A percentile compares a stretch with the other conserved stretches of the same genome.
Conservation (phyloP, 1,284 basidiomycete genomes). For the Heliocybe sulcata region DNA sequence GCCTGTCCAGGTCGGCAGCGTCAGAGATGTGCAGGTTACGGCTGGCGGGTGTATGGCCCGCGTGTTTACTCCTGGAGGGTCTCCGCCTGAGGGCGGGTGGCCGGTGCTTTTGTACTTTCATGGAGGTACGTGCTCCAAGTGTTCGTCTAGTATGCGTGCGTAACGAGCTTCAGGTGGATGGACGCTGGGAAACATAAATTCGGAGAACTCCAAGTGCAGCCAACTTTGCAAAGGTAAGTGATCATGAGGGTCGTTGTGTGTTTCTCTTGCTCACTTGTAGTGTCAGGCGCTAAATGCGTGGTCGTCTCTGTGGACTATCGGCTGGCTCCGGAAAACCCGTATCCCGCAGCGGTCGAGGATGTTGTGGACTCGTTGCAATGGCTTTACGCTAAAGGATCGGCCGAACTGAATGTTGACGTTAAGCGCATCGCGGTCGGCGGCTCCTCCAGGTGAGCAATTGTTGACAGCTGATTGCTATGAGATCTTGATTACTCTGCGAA, state of each 20-base stretch:
- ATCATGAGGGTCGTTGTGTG: not conserved
- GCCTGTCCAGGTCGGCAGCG: conserved; percentile 43
- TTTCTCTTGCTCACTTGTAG: not conserved
- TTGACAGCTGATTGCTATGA: not conserved
- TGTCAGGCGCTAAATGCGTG: conserved; percentile 40
- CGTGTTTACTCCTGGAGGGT: conserved; percentile 50
- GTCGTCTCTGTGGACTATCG: conserved; percentile 69
- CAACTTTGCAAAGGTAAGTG: conserved; percentile 49
- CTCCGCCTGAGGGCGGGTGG: conserved; percentile 44
- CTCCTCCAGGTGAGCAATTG: conserved; percentile 48
- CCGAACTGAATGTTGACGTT: conserved; percentile 31
- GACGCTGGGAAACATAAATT: conserved; percentile 57
- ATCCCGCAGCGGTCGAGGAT: conserved; percentile 72
- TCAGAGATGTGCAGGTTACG: conserved; percentile 37
- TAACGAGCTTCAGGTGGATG: conserved; percentile 44
- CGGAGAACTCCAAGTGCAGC: conserved; percentile 51
- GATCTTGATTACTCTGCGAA: too few relatives aligned
- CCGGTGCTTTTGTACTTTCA: conserved; percentile 57
- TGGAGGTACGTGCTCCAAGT: conserved; percentile 33
- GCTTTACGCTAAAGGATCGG: conserved; percentile 39
- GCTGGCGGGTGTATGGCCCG: conserved; percentile 37
- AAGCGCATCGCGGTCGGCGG: conserved; percentile 51
- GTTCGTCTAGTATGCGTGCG: conserved; percentile 4
- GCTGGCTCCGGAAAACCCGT: conserved; percentile 67
- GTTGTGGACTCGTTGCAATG: conserved; percentile 61